Conservation (phyloP, 2,329 filamentous ascomycete genomes). For the Truncatella angustata region DNA sequence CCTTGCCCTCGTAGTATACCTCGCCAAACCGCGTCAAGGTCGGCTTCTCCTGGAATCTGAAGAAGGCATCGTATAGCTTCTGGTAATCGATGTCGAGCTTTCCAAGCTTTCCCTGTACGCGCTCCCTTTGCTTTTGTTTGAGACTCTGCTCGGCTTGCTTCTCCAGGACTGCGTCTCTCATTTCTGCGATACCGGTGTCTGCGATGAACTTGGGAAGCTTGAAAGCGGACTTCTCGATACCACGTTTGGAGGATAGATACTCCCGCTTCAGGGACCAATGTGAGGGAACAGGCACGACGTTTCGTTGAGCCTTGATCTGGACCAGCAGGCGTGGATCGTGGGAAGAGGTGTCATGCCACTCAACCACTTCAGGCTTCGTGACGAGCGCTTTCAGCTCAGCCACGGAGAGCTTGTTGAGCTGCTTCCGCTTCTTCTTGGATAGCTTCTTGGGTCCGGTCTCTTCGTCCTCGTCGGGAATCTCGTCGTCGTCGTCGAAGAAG, state of each 20-base stretch:
- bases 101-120: slow-evolving; percentile 93
- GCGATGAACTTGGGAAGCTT: slow-evolving; percentile 93
- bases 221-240: slow-evolving; percentile 94
- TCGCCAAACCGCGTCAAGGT: slow-evolving; percentile 92
- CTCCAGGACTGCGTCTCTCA: slow-evolving; percentile 94
- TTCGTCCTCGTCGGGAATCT: slow-evolving; percentile 83
- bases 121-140: slow-evolving; percentile 93
- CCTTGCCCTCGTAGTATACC: slow-evolving; percentile 99
- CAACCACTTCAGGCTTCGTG: slow-evolving; percentile 86
- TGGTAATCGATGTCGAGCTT: slow-evolving; percentile 98
- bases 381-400: slow-evolving; percentile 94
- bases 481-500: slow-evolving; percentile 79
- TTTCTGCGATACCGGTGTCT: slow-evolving; percentile 95
- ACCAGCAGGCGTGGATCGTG: slow-evolving; percentile 86
- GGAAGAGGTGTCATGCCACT: slow-evolving; percentile 95
- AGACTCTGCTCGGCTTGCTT: slow-evolving; percentile 90
- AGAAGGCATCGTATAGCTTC: slow-evolving; percentile 97
- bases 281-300: slow-evolving; percentile 88
- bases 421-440: slow-evolving; percentile 94
- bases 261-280: slow-evolving; percentile 98
- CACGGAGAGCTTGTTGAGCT: slow-evolving; percentile 86
- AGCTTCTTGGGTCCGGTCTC: slow-evolving; percentile 67
- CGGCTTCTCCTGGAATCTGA: slow-evolving; percentile 95
- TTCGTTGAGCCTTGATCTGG: slow-evolving; percentile 91
- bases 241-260: slow-evolving; percentile 93